Evolutionary conservation across 2,329 filamentous ascomycete genomes (phyloP).

Genomic region (Alternaria sp.): DNA sequence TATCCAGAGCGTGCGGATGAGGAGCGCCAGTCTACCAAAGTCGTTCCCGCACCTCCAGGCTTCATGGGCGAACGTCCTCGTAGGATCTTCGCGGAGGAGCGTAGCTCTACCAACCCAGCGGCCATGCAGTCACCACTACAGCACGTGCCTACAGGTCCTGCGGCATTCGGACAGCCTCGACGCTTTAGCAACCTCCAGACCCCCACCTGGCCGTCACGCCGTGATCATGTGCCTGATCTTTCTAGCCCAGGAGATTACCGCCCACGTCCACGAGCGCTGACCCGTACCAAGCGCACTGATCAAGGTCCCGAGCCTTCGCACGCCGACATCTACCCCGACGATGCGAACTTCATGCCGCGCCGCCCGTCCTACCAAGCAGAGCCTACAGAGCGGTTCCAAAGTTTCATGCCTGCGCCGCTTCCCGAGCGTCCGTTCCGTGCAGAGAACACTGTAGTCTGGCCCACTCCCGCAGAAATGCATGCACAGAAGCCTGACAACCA

Average conservation of each 20-base stretch:
- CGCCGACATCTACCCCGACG: constrained; percentile 43
- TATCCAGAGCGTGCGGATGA: not conserved
- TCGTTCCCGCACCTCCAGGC: constrained; percentile 17
- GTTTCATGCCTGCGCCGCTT: not conserved
- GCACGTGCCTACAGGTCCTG: not conserved
- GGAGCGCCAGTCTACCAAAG: constrained; percentile 1
- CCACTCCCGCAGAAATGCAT: constrained; percentile 25
- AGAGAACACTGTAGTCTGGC: constrained; percentile 15
- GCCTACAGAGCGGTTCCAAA: not conserved
- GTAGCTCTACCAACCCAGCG: not conserved
- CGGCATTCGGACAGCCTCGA: not conserved
- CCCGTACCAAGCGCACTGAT: constrained; percentile 31
- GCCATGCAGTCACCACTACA: not conserved
- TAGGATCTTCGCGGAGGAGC: constrained; percentile 8
- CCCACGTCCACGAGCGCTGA: constrained; percentile 9
- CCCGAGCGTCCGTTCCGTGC: not conserved
- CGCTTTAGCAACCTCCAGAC: constrained; percentile 5
- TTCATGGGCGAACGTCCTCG: constrained; percentile 11
- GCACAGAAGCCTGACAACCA: not conserved
- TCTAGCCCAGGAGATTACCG: constrained; percentile 1
- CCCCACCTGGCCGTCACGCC: not conserved
- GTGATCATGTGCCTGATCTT: constrained; percentile 1
- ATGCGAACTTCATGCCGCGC: constrained; percentile 19
- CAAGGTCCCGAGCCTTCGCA: constrained; percentile 39
- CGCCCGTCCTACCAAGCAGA: not conserved